Base-by-base conservation (phyloP, 2,329 filamentous ascomycete species). In the Stagonosporopsis chrysanthemi region DNA sequence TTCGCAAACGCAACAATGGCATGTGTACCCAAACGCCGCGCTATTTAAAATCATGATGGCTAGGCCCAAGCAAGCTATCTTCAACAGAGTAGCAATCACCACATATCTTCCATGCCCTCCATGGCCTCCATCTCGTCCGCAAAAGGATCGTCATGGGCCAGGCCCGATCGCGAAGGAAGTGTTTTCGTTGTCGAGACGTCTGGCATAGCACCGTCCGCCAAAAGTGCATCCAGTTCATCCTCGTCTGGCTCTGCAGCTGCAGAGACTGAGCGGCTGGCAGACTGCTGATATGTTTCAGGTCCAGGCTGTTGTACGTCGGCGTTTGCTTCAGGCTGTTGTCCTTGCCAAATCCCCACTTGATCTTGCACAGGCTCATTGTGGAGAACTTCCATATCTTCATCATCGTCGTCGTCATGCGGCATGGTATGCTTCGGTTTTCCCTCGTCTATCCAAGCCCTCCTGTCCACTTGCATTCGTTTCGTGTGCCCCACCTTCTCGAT, bases 401-500 rank as follows among this genome's bases (percentile, higher is more conserved):
- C 71, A 2, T 19, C 7, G 6, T 76, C 72, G 2, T 70, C 63
- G 7, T 73, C 69, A 2, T 52, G 50, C 2, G 70, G 65, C 0
- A 60, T 54, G 41, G 70, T 63, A 0, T 74, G 62, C 43, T 78
- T 84, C 0, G 87, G 86, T 63, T 85, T 90, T 8, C 84, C 78
- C 58, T 96, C 90, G 54, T 94, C 86, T 64, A 98, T 94, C 90
- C 92, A 96, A 61, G 90, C 87, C 73, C 86, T 86, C 58, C 94
- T 84, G 78, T 89, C 89, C 29, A 86, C 84, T 62, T 90, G 86
- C 73, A 98, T 84, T 14, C 83, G 82, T 72, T 90, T 93, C 67
- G 89, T 91, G 77, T 97, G 95, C 1, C 95, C 95, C 0, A 92
- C 83, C 77, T 96, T 97, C 75, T 99, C 95, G 2, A 98, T 91